phyloP scores from a whole-genome alignment of 495 filamentous ascomycete species.

The Tuber indicum region DNA sequence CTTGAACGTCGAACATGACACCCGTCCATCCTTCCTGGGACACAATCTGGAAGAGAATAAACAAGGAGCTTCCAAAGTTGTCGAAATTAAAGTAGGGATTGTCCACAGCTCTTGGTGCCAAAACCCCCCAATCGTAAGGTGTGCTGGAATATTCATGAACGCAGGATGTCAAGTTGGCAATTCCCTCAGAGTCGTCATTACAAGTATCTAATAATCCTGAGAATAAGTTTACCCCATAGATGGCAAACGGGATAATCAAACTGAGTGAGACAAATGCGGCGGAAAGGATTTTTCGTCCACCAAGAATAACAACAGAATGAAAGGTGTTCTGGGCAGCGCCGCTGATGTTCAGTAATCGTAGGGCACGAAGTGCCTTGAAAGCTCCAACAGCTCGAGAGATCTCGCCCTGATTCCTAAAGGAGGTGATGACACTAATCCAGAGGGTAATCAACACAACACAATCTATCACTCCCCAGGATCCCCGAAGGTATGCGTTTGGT shows the following conservation, averaged over 20 bases:
- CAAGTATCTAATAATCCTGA: constrained; percentile 71
- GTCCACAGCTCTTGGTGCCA: constrained; percentile 68
- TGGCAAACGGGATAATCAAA: constrained; percentile 90
- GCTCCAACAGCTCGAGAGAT: constrained; percentile 87
- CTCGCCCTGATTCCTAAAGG: constrained; percentile 66
- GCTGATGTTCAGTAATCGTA: constrained; percentile 88
- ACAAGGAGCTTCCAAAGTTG: constrained; percentile 81
- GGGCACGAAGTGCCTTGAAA: constrained; percentile 94
- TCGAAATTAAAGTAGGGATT: constrained; percentile 93
- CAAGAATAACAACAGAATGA: constrained; percentile 88
- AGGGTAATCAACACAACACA: constrained; percentile 86
- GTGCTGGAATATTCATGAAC: constrained; percentile 70
- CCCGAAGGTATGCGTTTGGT: constrained; percentile 92
- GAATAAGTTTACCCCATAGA: constrained; percentile 91
- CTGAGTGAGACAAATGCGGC: constrained; percentile 90
- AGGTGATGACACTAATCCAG: constrained; percentile 88
- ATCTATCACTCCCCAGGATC: constrained; percentile 96
- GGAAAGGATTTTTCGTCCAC: constrained; percentile 81
- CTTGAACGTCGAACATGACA: constrained; percentile 76
- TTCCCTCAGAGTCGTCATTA: constrained; percentile 59
- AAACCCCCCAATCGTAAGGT: constrained; percentile 74
- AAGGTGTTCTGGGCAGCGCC: constrained; percentile 95
- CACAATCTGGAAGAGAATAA: constrained; percentile 98
- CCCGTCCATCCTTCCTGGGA: constrained; percentile 97
- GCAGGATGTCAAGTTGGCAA: constrained; percentile 62